A percentile compares a stretch with the other conserved stretches of the same genome.
phyloP scores from a whole-genome alignment of 371 early-diverging fungal species.

The Choanephora cucurbitarum region DNA sequence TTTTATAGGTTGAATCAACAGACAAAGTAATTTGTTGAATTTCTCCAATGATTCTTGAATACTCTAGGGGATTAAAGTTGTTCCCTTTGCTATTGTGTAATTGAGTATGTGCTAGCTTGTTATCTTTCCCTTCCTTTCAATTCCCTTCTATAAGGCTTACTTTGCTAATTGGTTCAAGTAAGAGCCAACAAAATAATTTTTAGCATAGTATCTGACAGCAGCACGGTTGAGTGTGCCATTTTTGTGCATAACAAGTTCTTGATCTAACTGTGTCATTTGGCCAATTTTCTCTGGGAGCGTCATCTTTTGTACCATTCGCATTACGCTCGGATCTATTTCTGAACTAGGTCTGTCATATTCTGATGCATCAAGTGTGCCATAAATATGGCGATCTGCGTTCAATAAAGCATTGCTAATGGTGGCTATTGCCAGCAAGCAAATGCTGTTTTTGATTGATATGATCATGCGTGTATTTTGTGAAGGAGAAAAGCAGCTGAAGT shows the following conservation, averaged over 20 bases:
- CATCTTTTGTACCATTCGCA: slow-evolving; percentile 50
- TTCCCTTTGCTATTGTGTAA: slow-evolving; percentile 19
- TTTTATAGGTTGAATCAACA: slow-evolving; percentile 33
- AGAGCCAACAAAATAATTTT: slow-evolving; percentile 40
- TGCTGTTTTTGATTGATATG: not conserved
- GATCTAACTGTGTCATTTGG: slow-evolving; percentile 70
- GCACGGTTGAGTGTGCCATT: slow-evolving; percentile 49
- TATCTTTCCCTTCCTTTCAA: no score
- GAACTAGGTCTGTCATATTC: slow-evolving; percentile 11
- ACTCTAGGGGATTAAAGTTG: slow-evolving; percentile 29
- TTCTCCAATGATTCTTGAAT: slow-evolving; percentile 32
- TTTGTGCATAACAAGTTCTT: slow-evolving; percentile 31
- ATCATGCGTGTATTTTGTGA: not conserved
- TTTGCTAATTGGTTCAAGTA: slow-evolving; percentile 37
- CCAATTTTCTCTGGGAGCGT: slow-evolving; percentile 64
- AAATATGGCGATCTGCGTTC: slow-evolving; percentile 8
- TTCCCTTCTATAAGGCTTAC: slow-evolving; percentile 12
- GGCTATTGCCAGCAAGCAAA: not conserved
- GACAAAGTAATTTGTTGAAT: slow-evolving; percentile 39
- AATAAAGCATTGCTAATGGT: not conserved
- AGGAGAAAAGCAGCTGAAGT: not conserved
- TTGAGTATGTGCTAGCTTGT: not conserved
- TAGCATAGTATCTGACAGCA: slow-evolving; percentile 49
- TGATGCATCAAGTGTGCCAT: not conserved
- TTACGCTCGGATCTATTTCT: slow-evolving; percentile 30